phyloP scores from a whole-genome alignment of 306 rosid species.

The Hippophae rhamnoides region DNA sequence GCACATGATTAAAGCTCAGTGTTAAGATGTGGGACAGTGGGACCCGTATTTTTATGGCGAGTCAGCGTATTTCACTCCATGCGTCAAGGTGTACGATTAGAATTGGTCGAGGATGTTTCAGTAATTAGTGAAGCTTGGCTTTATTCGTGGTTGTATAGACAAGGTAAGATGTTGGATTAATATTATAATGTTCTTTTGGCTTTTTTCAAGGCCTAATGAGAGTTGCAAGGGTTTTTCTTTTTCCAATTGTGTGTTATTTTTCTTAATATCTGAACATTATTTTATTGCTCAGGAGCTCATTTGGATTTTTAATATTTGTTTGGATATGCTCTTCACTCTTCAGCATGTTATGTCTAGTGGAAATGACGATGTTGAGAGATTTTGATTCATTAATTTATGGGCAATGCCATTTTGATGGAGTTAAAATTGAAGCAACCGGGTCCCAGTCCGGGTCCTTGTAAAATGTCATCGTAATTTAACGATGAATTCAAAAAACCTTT shows the following conservation, averaged over 20 bases:
- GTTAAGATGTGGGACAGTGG: slow-evolving; percentile 2
- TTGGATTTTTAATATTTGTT: not conserved
- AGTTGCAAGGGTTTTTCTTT: slow-evolving; percentile 4
- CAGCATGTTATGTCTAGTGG: too few species aligned
- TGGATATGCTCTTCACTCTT: not conserved
- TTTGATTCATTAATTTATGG: too few species aligned
- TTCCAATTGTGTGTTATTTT: not conserved
- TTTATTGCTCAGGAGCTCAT: not conserved
- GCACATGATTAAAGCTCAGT: not conserved
- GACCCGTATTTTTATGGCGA: slow-evolving; percentile 15
- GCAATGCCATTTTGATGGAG: too few species aligned
- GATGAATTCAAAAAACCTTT: too few species aligned
- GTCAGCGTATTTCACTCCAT: slow-evolving; percentile 16
- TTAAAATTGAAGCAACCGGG: too few species aligned
- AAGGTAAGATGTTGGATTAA: not conserved
- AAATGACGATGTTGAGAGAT: too few species aligned
- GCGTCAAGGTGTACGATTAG: slow-evolving; percentile 15
- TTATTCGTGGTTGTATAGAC: not conserved
- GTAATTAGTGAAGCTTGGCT: not conserved
- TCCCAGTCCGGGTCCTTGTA: too few species aligned
- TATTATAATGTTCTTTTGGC: not conserved
- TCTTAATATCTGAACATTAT: not conserved
- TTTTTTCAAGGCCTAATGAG: not conserved
- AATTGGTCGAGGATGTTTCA: slow-evolving; percentile 15
- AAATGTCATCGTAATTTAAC: too few species aligned